These are phyloP conservation scores for Venturiaceae sp. DNA, from an alignment of 2,329 filamentous ascomycete species.

Conservation along the genomic window DNA sequence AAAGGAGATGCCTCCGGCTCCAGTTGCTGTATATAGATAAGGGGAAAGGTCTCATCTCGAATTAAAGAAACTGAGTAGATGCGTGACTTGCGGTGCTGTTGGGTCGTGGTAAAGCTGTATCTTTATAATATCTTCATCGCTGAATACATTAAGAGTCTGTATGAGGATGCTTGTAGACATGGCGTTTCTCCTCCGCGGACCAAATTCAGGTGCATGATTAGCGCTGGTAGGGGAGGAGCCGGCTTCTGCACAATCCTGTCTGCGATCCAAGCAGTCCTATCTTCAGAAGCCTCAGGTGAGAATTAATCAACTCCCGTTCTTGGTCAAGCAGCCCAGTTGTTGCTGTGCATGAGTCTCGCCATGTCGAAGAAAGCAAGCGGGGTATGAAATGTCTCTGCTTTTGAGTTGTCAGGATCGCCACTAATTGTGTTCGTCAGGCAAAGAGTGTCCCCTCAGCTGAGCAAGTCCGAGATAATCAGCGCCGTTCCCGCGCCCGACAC, in stretches of 20 bases:
- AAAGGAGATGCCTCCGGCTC: not conserved
- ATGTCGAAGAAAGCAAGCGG: not conserved
- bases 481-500: slow-evolving; percentile 41
- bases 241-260: not conserved
- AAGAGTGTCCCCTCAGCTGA: slow-evolving; percentile 5
- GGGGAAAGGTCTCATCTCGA: too few relatives aligned
- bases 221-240: not conserved
- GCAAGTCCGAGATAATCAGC: slow-evolving; percentile 39
- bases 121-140: not conserved
- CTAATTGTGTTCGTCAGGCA: not conserved
- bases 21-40: too few relatives aligned
- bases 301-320: not conserved
- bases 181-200: not conserved
- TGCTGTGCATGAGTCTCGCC: not conserved
- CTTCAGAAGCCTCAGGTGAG: not conserved
- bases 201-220: not conserved
- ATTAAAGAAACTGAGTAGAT: too few relatives aligned
- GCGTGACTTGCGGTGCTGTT: not conserved
- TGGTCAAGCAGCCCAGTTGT: not conserved
- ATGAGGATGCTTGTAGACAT: too few relatives aligned
- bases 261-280: not conserved
- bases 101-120: not conserved
- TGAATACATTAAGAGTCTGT: not conserved
- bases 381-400: not conserved
- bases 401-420: not conserved